Base-by-base conservation (phyloP, 805 yeast species). In the Metschnikowia koreensis region DNA sequence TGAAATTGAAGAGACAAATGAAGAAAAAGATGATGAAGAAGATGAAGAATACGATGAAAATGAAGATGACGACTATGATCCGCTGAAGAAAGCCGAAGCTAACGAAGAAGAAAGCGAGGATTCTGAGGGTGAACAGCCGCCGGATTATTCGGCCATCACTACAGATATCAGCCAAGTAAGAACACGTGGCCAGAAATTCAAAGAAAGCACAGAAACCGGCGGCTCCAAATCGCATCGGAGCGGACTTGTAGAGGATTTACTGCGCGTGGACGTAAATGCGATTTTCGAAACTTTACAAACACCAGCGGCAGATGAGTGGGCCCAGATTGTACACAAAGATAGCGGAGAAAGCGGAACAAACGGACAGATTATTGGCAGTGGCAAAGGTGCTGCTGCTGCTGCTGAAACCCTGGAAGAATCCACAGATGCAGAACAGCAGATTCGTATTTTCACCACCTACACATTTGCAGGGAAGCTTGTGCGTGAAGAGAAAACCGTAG, bases 381-480 rank as follows among this genome's bases (percentile, higher is more conserved):
- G 34, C 34, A 31, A 29, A 29, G 10, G 34, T 31, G 34, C 6
- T 6, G 3, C 3, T 2, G 34, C 2, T 10, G 34, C 10, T 3
- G 13, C 34, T 12, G 34, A 31, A 10, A 22, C 4, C 22, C 22
- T 22, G 22, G 22, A 22, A 22, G 22, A 22, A 22, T 4, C 22
- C 2, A 41, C 36, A 26, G 38, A 17, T 13, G 44, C 31, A 29
- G 56, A 54, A 41, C 41, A 54, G 46, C 78, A 78, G 63, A 80
- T 93, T 50, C 81, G 82, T 59, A 91, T 93, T 51, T 84, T 81
- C 53, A 77, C 94, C 55, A 81, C 84, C 2, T 93, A 89, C 65
- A 87, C 88, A 51, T 93, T 90, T 76, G 98, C 99, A 0, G 97
- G 97, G 6, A 87, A 87, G 60, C 74, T 83, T 2, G 76, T 87